Percentiles rank a stretch among this genome's conserved stretches.
Conservation (phyloP, 805 yeast species). For the Cyberlindnera samutprakarnensis region DNA sequence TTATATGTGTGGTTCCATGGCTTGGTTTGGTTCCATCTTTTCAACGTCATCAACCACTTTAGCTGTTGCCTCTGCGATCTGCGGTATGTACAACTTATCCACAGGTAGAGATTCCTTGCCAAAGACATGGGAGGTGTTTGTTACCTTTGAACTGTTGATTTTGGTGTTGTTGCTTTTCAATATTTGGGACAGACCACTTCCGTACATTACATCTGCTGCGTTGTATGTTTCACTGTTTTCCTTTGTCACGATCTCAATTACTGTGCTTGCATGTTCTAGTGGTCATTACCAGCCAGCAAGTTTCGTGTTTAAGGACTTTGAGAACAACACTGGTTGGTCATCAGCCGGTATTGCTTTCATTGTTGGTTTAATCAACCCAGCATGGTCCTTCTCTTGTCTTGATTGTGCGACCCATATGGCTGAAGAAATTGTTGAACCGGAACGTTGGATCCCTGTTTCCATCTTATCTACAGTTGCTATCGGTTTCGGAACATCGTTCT, state of each 20-base stretch:
- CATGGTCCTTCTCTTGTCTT: slow-evolving; percentile 62
- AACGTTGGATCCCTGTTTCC: slow-evolving; percentile 50
- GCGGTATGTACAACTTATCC: slow-evolving; percentile 40
- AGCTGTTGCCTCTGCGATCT: slow-evolving; percentile 42
- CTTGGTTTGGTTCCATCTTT: slow-evolving; percentile 55
- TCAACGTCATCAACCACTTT: slow-evolving; percentile 54
- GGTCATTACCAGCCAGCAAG: slow-evolving; percentile 45
- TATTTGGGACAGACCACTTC: slow-evolving; percentile 44
- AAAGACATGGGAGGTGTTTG: slow-evolving; percentile 48
- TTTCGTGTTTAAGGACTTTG: slow-evolving; percentile 47
- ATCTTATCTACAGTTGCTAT: slow-evolving; percentile 57
- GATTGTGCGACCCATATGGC: slow-evolving; percentile 70
- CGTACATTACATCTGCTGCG: slow-evolving; percentile 40
- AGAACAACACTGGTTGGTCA: slow-evolving; percentile 55
- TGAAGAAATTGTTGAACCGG: slow-evolving; percentile 52
- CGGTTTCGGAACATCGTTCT: slow-evolving; percentile 54
- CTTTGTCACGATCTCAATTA: slow-evolving; percentile 44
- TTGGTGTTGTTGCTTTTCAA: slow-evolving; percentile 37
- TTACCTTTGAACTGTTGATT: slow-evolving; percentile 41
- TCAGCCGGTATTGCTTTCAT: slow-evolving; percentile 53
- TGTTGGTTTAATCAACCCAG: slow-evolving; percentile 64
- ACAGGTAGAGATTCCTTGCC: slow-evolving; percentile 26
- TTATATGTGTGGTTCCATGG: slow-evolving; percentile 52
- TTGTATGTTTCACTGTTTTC: slow-evolving; percentile 48
- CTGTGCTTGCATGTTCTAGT: slow-evolving; percentile 43